Evolutionary conservation across 2,329 filamentous ascomycete genomes (phyloP).

Genomic region (Trichoderma hamatum): DNA sequence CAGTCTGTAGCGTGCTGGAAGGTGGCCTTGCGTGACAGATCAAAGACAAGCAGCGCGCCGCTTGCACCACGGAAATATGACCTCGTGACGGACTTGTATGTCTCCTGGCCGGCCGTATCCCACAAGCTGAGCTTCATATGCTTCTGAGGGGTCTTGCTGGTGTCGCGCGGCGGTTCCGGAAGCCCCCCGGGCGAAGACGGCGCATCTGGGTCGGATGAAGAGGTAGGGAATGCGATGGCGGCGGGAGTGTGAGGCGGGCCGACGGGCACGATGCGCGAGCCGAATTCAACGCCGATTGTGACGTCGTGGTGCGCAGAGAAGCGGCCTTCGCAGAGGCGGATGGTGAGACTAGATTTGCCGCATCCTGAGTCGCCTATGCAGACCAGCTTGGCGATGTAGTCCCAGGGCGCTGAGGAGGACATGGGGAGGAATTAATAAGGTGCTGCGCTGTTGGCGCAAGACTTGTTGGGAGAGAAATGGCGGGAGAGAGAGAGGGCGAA

Average conservation of each 20-base stretch:
- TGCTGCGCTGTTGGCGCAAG: neutral
- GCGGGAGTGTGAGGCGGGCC: conserved; percentile 72
- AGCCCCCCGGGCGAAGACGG: conserved; percentile 45
- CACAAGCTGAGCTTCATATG: conserved; percentile 94
- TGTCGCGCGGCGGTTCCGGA: conserved; percentile 55
- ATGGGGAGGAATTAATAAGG: conserved; percentile 42
- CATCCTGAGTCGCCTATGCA: conserved; percentile 96
- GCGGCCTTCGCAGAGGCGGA: conserved; percentile 93
- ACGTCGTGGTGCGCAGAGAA: conserved; percentile 95
- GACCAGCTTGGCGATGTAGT: conserved; percentile 98
- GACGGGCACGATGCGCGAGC: conserved; percentile 88
- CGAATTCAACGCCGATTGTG: conserved; percentile 96
- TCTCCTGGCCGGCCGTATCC: conserved; percentile 97
- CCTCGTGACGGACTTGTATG: conserved; percentile 93
- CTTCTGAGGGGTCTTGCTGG: conserved; percentile 54
- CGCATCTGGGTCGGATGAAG: conserved; percentile 31
- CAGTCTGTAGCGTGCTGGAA: conserved; percentile 89
- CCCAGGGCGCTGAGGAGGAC: conserved; percentile 73
- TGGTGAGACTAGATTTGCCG: conserved; percentile 91
- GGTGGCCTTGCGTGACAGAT: conserved; percentile 83
- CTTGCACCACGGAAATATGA: conserved; percentile 86
- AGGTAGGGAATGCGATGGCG: conserved; percentile 34
- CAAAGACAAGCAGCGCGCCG: conserved; percentile 82
- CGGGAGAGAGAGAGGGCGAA: neutral
- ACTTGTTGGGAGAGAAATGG: neutral